Evolutionary conservation across 2,329 filamentous ascomycete genomes (phyloP).

Genomic region (Colletotrichum zoysiae): DNA sequence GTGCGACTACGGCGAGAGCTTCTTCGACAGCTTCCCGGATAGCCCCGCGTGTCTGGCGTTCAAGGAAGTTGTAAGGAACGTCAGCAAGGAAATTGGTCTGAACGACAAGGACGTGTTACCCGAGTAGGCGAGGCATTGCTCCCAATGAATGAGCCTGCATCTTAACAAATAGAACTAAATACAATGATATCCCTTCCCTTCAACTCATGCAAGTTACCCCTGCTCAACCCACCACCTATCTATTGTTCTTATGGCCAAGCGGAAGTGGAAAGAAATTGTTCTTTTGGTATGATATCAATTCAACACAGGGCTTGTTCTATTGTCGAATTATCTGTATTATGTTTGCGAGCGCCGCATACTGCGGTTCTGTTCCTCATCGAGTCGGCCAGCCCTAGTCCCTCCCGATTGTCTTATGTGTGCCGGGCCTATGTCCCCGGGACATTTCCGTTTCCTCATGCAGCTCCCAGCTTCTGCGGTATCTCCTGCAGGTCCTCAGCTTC

Average conservation of each 20-base stretch:
- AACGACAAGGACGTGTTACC: conserved; percentile 67
- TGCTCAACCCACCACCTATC: not conserved
- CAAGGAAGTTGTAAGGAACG: conserved; percentile 80
- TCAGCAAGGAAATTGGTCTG: conserved; percentile 75
- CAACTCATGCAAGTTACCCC: not conserved
- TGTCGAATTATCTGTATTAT: conserved; percentile 30
- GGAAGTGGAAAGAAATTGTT: not conserved
- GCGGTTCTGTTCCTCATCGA: not conserved
- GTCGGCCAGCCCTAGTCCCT: conserved; percentile 8
- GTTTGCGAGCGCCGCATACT: conserved; percentile 27
- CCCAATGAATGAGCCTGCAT: not conserved
- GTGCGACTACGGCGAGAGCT: conserved; percentile 97
- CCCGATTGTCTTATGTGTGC: conserved; percentile 18
- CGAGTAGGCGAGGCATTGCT: conserved; percentile 47
- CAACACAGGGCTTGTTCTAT: not conserved
- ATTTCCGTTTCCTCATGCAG: conserved; percentile 44
- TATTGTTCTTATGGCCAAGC: not conserved
- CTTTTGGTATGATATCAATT: not conserved
- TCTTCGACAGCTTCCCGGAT: conserved; percentile 92
- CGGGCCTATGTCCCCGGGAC: not conserved
- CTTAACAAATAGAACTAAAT: not conserved
- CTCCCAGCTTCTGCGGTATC: conserved; percentile 75
- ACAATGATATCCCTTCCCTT: conserved; percentile 31
- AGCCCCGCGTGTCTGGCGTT: conserved; percentile 90
- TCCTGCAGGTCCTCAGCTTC: conserved; percentile 83